These are phyloP conservation scores for Mycena rosella DNA, from an alignment of 768 basidiomycete species.

Conservation along the genomic window DNA sequence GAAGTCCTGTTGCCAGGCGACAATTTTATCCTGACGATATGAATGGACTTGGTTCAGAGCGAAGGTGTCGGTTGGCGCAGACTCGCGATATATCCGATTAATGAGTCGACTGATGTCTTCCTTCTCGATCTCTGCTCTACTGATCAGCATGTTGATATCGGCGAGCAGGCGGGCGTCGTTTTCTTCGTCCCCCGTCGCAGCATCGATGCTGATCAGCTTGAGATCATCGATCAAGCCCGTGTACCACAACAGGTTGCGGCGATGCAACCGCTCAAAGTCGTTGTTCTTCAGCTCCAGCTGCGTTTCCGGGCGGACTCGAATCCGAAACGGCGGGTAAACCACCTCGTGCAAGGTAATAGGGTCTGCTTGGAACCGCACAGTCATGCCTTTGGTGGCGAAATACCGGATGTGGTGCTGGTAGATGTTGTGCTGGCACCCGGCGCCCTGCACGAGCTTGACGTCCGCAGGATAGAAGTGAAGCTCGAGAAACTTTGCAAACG, in stretches of 20 bases:
- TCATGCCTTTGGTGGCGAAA: constrained; percentile 87
- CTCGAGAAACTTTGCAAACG: constrained; percentile 96
- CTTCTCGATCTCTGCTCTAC: constrained; percentile 80
- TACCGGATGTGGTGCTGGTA: constrained; percentile 94
- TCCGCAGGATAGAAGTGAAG: constrained; percentile 95
- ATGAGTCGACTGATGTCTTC: constrained; percentile 80
- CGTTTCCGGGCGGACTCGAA: constrained; percentile 88
- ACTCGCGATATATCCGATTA: constrained; percentile 84
- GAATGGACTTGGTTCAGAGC: constrained; percentile 89
- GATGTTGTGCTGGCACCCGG: constrained; percentile 94
- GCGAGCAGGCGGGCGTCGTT: constrained; percentile 71
- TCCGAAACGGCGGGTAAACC: constrained; percentile 88
- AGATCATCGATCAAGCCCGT: constrained; percentile 80
- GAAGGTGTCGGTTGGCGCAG: constrained; percentile 85
- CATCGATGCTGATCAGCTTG: constrained; percentile 81
- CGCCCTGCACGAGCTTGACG: constrained; percentile 86
- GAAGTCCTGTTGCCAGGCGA: constrained; percentile 97
- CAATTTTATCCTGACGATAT: constrained; percentile 91
- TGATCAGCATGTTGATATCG: constrained; percentile 76
- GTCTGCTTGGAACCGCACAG: constrained; percentile 90
- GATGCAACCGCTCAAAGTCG: constrained; percentile 86
- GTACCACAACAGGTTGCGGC: constrained; percentile 82
- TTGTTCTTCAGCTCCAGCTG: constrained; percentile 91
- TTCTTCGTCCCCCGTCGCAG: constrained; percentile 83
- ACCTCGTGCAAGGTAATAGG: constrained; percentile 87